Percentiles rank a stretch among this genome's conserved stretches.
Conservation (phyloP, 345 rosid genomes). For the Euclidium syriacum region DNA sequence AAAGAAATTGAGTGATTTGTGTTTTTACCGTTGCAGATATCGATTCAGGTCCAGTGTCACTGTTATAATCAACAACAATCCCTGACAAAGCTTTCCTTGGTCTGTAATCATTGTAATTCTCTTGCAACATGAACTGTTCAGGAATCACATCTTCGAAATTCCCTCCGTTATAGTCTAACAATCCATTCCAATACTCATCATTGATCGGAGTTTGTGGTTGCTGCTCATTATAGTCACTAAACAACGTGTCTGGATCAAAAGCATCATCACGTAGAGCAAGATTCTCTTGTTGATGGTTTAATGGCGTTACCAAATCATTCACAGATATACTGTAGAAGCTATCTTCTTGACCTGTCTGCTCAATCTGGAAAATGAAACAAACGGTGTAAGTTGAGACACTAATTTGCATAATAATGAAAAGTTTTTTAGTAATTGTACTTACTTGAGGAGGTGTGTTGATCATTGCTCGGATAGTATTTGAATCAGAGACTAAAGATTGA, state of each 20-base stretch:
- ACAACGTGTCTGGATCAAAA: not conserved
- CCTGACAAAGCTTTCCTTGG: conserved; percentile 20
- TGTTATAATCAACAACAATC: not conserved
- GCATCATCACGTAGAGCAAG: not conserved
- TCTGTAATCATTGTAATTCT: not conserved
- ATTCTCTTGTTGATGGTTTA: not conserved
- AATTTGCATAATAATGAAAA: not conserved
- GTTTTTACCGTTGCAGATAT: conserved; percentile 12
- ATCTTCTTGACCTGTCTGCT: not conserved
- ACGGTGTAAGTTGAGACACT: not conserved
- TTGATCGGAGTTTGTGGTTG: too few relatives aligned
- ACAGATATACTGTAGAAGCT: not conserved
- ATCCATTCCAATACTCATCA: not conserved
- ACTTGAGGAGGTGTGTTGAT: not conserved
- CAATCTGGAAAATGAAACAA: not conserved
- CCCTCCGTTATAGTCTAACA: not conserved
- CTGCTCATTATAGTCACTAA: too few relatives aligned
- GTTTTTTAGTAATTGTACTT: not conserved
- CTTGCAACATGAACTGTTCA: not conserved
- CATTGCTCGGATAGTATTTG: not conserved
- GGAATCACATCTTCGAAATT: not conserved
- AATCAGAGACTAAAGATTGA: not conserved
- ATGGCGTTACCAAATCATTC: not conserved
- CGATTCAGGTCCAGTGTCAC: conserved; percentile 18
- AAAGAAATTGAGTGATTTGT: not conserved